phyloP scores from a whole-genome alignment of 805 yeast genomes.

The Pachysolen tannophilus region DNA sequence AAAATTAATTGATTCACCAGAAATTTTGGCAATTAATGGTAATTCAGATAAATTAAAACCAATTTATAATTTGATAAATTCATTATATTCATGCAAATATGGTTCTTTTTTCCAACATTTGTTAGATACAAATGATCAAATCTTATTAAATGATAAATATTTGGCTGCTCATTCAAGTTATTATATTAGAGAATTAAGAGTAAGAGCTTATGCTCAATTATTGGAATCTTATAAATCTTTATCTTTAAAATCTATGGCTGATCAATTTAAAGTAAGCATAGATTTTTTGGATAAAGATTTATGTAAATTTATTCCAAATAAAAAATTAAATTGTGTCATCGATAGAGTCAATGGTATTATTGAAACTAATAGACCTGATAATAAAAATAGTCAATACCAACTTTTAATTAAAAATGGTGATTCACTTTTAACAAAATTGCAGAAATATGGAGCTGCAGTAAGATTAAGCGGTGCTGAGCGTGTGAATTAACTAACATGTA shows the following conservation, averaged over 20 bases:
- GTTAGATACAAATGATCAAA: constrained; percentile 67
- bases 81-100: constrained; percentile 86
- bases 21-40: constrained; percentile 72
- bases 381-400: constrained; percentile 91
- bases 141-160: constrained; percentile 56
- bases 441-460: constrained; percentile 96
- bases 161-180: constrained; percentile 72
- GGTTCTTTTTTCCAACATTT: constrained; percentile 68
- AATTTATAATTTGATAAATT: constrained; percentile 72
- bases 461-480: constrained; percentile 88
- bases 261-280: constrained; percentile 81
- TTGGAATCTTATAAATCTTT: constrained; percentile 91
- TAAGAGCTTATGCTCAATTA: constrained; percentile 90
- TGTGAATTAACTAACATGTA: no score
- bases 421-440: constrained; percentile 82
- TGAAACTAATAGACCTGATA: constrained; percentile 94
- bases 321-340: constrained; percentile 89
- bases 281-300: constrained; percentile 84
- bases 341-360: constrained; percentile 93
- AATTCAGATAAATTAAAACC: constrained; percentile 69
- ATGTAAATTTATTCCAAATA: constrained; percentile 85
- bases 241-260: constrained; percentile 88
- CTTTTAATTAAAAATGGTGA: constrained; percentile 87
- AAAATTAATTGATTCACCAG: constrained; percentile 90
- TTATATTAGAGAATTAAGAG: constrained; percentile 86